Conservation (phyloP, 345 rosid genomes). For the Arabis alpina region DNA sequence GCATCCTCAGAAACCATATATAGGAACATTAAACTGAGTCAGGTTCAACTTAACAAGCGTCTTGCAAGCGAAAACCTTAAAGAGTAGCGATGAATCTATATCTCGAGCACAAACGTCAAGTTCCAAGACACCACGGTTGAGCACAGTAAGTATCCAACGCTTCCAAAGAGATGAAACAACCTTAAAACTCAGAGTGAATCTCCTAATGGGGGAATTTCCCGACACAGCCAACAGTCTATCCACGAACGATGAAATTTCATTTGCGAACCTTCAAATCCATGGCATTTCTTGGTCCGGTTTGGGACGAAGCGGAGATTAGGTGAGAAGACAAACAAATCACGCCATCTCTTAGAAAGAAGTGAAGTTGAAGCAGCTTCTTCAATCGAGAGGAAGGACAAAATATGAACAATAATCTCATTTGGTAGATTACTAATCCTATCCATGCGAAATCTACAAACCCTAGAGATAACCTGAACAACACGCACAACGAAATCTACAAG, state of each 20-base stretch:
- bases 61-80: too few relatives aligned
- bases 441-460: too few relatives aligned
- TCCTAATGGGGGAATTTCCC: neutral
- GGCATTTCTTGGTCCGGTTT: too few relatives aligned
- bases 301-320: neutral
- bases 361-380: constrained; percentile 13
- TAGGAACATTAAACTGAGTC: too few relatives aligned
- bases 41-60: constrained; percentile 6
- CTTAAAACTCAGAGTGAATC: neutral
- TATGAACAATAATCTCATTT: neutral
- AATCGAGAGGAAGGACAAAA: constrained; percentile 7
- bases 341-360: constrained; percentile 11
- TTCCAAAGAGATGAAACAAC: neutral
- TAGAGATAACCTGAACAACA: too few relatives aligned
- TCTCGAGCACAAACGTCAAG: neutral
- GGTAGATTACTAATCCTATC: neutral
- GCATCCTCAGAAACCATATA: too few relatives aligned
- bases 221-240: constrained; percentile 17
- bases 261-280: neutral
- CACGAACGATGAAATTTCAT: neutral
- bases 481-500: neutral
- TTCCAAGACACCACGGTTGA: constrained; percentile 12
- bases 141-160: constrained; percentile 9
- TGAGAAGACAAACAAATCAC: neutral
- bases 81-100: neutral